phyloP scores from a whole-genome alignment of 2,329 filamentous ascomycete species.

The Monilinia fructigena region DNA sequence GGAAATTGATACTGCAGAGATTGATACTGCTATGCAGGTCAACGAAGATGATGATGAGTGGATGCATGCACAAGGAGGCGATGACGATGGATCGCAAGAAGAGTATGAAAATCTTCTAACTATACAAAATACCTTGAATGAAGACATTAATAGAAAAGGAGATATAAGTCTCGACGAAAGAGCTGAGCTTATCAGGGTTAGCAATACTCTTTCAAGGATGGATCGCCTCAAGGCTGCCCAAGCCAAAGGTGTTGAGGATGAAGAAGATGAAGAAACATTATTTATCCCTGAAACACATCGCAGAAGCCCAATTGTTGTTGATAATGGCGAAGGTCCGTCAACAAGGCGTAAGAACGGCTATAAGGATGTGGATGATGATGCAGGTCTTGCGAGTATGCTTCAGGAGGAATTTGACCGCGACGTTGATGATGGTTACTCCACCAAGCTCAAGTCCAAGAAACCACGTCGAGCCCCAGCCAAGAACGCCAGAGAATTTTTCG shows the following conservation, averaged over 20 bases:
- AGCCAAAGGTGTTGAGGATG: neutral
- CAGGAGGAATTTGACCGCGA: constrained; percentile 25
- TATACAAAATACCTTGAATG: neutral
- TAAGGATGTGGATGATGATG: constrained; percentile 20
- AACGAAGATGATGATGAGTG: constrained; percentile 16
- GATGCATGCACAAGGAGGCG: constrained; percentile 9
- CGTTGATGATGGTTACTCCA: neutral
- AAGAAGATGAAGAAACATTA: constrained; percentile 25
- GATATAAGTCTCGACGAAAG: neutral
- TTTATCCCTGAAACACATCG: constrained; percentile 27
- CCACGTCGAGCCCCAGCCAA: constrained; percentile 30
- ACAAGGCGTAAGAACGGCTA: constrained; percentile 1
- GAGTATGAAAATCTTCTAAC: constrained; percentile 14
- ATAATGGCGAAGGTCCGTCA: constrained; percentile 20
- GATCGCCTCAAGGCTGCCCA: constrained; percentile 6
- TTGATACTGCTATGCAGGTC: constrained; percentile 24
- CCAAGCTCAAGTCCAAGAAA: constrained; percentile 27
- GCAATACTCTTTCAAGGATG: neutral
- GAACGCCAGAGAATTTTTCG: constrained; percentile 27
- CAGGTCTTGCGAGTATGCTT: constrained; percentile 24
- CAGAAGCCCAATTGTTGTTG: constrained; percentile 1
- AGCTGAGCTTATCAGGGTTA: neutral
- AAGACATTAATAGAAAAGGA: neutral
- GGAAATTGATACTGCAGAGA: constrained; percentile 23
- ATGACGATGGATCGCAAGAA: constrained; percentile 9